A percentile compares a stretch with the other conserved stretches of the same genome.
Conservation (phyloP, 495 filamentous ascomycete species). For the Cenococcum geophilum region DNA sequence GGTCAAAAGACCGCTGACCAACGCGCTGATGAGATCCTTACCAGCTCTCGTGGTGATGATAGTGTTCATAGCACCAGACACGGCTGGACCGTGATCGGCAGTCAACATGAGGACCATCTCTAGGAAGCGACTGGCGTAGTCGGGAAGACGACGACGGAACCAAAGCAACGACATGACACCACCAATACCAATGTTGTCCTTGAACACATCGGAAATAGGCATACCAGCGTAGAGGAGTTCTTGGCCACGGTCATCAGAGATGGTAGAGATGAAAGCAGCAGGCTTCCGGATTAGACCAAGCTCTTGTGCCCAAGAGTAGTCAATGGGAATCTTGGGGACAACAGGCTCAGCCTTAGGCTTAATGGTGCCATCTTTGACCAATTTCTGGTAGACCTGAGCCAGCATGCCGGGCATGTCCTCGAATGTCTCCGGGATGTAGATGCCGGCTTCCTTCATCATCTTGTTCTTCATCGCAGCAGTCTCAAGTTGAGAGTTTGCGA, state of each 20-base stretch:
- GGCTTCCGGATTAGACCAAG: slow-evolving; percentile 99
- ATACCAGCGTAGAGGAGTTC: slow-evolving; percentile 98
- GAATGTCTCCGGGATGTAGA: slow-evolving; percentile 92
- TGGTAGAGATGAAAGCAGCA: slow-evolving; percentile 98
- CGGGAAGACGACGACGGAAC: slow-evolving; percentile 97
- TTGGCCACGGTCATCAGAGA: slow-evolving; percentile 98
- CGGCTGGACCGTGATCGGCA: slow-evolving; percentile 96
- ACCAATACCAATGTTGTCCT: slow-evolving; percentile 95
- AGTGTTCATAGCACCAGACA: slow-evolving; percentile 99
- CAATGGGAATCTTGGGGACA: slow-evolving; percentile 97
- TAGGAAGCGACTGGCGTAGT: slow-evolving; percentile 95
- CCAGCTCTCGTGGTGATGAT: slow-evolving; percentile 99
- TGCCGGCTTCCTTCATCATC: slow-evolving; percentile 88
- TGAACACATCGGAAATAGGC: slow-evolving; percentile 99
- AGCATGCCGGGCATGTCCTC: slow-evolving; percentile 83
- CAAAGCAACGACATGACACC: slow-evolving; percentile 99
- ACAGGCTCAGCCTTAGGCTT: slow-evolving; percentile 80
- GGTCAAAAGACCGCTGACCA: slow-evolving; percentile 94
- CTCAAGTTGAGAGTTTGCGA: slow-evolving; percentile 98
- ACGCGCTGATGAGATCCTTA: slow-evolving; percentile 92
- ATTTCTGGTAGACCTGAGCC: slow-evolving; percentile 71
- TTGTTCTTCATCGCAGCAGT: slow-evolving; percentile 95
- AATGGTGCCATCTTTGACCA: slow-evolving; percentile 77
- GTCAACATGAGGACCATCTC: slow-evolving; percentile 99
- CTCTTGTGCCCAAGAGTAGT: slow-evolving; percentile 99